A percentile compares a stretch with the other conserved stretches of the same genome.
phyloP scores from a whole-genome alignment of 2,329 filamentous ascomycete species.

The Ampelomyces quisqualis region DNA sequence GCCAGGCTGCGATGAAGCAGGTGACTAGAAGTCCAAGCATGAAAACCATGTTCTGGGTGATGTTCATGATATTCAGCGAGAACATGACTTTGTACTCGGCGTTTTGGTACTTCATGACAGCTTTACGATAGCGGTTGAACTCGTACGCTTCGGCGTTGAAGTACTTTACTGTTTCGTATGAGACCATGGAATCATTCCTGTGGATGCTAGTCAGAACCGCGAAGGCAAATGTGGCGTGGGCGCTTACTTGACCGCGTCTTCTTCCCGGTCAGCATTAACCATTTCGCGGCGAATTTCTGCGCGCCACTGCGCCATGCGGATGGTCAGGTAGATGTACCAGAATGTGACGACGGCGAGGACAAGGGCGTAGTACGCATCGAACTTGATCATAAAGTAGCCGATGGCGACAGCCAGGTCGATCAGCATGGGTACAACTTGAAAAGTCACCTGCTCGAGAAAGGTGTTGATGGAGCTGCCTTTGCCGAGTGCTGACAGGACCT shows the following conservation, averaged over 20 bases:
- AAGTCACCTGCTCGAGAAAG: conserved; percentile 94
- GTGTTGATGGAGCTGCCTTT: conserved; percentile 96
- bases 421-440: conserved; percentile 92
- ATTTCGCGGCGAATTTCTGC: conserved; percentile 89
- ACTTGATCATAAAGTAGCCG: conserved; percentile 72
- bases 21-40: conserved; percentile 66
- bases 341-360: conserved; percentile 90
- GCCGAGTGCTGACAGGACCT: conserved; percentile 91
- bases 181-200: conserved; percentile 92
- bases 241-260: conserved; percentile 85
- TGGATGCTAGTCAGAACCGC: conserved; percentile 22
- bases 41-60: conserved; percentile 64
- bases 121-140: conserved; percentile 58
- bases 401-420: conserved; percentile 86
- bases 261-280: conserved; percentile 91
- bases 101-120: conserved; percentile 58
- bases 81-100: conserved; percentile 59
- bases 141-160: conserved; percentile 63
- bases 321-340: conserved; percentile 93
- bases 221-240: neutral
- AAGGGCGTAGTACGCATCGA: conserved; percentile 87
- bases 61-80: conserved; percentile 61
- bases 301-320: conserved; percentile 91
- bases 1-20: conserved; percentile 68
- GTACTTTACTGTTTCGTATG: conserved; percentile 80